Percentiles rank a stretch among this genome's conserved stretches.
These are phyloP conservation scores for Triangularia verruculosa DNA, from an alignment of 2,329 filamentous ascomycete genomes.

Conservation along the genomic window DNA sequence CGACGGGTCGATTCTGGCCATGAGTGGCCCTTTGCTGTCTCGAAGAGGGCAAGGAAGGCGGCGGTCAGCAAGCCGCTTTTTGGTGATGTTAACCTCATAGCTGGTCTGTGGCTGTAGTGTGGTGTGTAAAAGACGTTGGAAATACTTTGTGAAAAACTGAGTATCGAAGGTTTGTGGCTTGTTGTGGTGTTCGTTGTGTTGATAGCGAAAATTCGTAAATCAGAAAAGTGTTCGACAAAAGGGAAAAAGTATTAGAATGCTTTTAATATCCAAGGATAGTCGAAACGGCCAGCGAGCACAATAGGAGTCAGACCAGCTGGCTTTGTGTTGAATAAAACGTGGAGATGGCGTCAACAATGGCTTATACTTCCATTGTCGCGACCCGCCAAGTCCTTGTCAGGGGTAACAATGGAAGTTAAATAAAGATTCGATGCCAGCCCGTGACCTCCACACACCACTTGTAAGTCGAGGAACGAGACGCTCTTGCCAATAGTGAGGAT, in stretches of 20 bases:
- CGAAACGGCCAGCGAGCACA: constrained; percentile 1
- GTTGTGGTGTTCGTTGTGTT: not conserved
- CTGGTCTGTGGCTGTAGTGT: not conserved
- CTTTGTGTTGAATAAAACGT: constrained; percentile 2
- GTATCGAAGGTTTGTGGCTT: not conserved
- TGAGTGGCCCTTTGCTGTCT: constrained; percentile 57
- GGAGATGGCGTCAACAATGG: not conserved
- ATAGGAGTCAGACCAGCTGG: constrained; percentile 1
- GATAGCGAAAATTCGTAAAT: not conserved
- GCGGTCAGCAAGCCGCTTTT: constrained; percentile 14
- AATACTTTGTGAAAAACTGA: not conserved
- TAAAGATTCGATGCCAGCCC: not conserved
- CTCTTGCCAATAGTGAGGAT: not conserved
- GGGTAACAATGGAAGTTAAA: not conserved
- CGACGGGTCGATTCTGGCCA: constrained; percentile 78
- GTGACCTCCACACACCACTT: not conserved
- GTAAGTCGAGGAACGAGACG: not conserved
- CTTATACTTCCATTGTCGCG: not conserved
- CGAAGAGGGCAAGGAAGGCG: constrained; percentile 32
- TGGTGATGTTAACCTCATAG: constrained; percentile 9
- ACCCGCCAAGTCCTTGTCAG: not conserved
- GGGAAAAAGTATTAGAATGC: not conserved
- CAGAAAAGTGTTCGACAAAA: not conserved
- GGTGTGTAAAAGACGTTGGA: not conserved
- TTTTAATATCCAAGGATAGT: not conserved